phyloP scores from a whole-genome alignment of 176 grass and related monocot genomes.

The Phoenix roebelenii region DNA sequence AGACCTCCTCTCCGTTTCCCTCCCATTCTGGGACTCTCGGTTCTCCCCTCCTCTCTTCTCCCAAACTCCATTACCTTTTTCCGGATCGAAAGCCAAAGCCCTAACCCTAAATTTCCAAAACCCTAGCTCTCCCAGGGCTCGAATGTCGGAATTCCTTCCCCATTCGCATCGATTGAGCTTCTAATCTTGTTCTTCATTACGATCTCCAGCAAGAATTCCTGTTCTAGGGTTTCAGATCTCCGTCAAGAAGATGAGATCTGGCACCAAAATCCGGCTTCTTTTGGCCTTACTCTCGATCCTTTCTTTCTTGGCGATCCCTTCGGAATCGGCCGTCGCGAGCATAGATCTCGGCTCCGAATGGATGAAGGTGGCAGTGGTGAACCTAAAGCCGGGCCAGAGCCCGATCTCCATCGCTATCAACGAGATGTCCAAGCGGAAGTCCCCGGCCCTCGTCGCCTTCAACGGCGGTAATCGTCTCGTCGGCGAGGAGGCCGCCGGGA shows the following conservation, averaged over 20 bases:
- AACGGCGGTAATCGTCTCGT: conserved; percentile 63
- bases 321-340: conserved; percentile 70
- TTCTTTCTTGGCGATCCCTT: conserved; percentile 16
- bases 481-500: conserved; percentile 87
- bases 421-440: conserved; percentile 99
- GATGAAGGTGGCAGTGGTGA: conserved; percentile 89
- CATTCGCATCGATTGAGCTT: conserved; percentile 9
- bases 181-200: background rate
- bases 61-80: background rate
- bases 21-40: conserved; percentile 9
- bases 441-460: conserved; percentile 67
- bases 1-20: conserved; percentile 1
- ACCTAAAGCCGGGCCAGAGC: conserved; percentile 62
- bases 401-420: conserved; percentile 89
- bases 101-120: conserved; percentile 22
- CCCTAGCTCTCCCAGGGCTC: background rate
- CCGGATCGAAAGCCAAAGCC: conserved; percentile 34
- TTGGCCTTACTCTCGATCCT: conserved; percentile 2
- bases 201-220: background rate
- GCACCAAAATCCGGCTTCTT: background rate
- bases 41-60: conserved; percentile 2
- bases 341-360: conserved; percentile 95
- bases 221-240: background rate
- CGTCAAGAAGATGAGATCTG: background rate
- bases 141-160: conserved; percentile 17